Percentiles rank a stretch among this genome's conserved stretches.
Evolutionary conservation across 768 basidiomycete species (phyloP).

Genomic region (Tylopilus sp.): DNA sequence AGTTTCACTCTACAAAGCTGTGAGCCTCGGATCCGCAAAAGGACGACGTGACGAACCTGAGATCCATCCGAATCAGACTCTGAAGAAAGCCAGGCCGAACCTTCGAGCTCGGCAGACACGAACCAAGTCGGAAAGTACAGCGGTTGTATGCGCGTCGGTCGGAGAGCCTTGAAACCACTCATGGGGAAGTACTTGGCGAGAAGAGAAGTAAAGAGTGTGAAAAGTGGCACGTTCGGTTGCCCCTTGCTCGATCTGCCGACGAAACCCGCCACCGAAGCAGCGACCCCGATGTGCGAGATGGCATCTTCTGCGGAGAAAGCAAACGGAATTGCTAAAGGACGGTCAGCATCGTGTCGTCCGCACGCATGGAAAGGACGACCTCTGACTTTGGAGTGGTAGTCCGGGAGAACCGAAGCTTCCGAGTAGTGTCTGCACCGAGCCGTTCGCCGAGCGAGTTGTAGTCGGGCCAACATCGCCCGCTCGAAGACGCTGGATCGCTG

Average conservation of each 20-base stretch:
- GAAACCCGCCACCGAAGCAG: slow-evolving; percentile 31
- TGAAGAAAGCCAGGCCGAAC: slow-evolving; percentile 27
- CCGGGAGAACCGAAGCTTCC: slow-evolving; percentile 5
- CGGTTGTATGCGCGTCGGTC: slow-evolving; percentile 46
- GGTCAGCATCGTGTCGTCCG: slow-evolving; percentile 5
- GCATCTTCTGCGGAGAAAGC: slow-evolving; percentile 44
- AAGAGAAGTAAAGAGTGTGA: slow-evolving; percentile 26
- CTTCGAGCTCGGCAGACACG: slow-evolving; percentile 51
- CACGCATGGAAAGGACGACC: slow-evolving; percentile 23
- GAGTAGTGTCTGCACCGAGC: slow-evolving; percentile 19
- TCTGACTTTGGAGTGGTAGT: slow-evolving; percentile 40
- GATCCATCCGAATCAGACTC: slow-evolving; percentile 20
- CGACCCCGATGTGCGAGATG: slow-evolving; percentile 35
- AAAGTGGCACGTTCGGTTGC: slow-evolving; percentile 16
- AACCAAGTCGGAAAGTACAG: slow-evolving; percentile 66
- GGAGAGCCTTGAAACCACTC: slow-evolving; percentile 37
- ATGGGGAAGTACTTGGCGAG: slow-evolving; percentile 38
- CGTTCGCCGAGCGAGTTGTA: slow-evolving; percentile 1
- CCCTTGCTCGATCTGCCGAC: slow-evolving; percentile 16
- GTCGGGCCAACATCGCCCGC: slow-evolving; percentile 18
- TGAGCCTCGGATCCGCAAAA: slow-evolving; percentile 3
- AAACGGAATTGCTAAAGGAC: slow-evolving; percentile 49
- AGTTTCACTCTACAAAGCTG: slow-evolving; percentile 27
- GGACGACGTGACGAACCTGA: slow-evolving; percentile 19
- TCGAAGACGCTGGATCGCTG: background rate